These are phyloP conservation scores for Crucibulum laeve DNA, from an alignment of 768 basidiomycete species.

Conservation along the genomic window DNA sequence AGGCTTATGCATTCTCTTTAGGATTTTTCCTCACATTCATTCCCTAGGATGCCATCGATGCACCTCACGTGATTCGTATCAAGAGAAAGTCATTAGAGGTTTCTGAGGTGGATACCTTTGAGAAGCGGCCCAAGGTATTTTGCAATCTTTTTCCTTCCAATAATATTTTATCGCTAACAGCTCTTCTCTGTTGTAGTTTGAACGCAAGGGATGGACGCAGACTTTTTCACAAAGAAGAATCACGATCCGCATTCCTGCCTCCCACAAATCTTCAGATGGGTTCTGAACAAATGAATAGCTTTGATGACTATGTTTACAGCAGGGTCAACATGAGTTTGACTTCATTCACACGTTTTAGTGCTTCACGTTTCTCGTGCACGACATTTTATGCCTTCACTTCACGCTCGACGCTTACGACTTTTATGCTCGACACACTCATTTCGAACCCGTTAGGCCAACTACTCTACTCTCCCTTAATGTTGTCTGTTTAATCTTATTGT, in stretches of 20 bases:
- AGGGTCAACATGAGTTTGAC: no score
- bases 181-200: slow-evolving; percentile 7
- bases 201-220: slow-evolving; percentile 10
- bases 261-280: no score
- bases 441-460: no score
- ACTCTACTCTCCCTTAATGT: no score
- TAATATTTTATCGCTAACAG: not conserved
- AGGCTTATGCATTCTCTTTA: not conserved
- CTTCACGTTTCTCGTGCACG: no score
- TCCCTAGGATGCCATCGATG: slow-evolving; percentile 8
- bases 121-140: slow-evolving; percentile 37
- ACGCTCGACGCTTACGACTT: no score
- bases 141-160: not conserved
- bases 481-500: no score
- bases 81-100: slow-evolving; percentile 32
- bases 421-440: no score
- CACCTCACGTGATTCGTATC: slow-evolving; percentile 20
- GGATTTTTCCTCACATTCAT: not conserved
- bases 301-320: no score
- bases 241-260: not conserved
- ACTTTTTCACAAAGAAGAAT: not conserved
- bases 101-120: slow-evolving; percentile 14
- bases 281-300: not conserved
- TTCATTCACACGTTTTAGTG: no score
- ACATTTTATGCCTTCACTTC: no score